These are phyloP conservation scores for Penicillium malachiteum DNA, from an alignment of 495 filamentous ascomycete species.

Conservation along the genomic window DNA sequence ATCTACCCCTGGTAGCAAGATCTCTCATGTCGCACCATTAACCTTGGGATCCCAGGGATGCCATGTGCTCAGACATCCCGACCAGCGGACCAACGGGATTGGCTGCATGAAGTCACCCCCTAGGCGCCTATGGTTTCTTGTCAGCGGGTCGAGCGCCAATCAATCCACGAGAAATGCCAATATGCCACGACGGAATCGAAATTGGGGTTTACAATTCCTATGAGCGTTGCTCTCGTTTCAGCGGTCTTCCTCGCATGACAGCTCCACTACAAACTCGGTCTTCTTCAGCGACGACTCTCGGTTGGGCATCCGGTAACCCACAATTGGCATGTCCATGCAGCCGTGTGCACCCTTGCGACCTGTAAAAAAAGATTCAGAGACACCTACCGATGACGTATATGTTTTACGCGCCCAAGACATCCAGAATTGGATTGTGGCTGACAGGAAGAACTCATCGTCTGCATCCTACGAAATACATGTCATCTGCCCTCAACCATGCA, in stretches of 20 bases:
- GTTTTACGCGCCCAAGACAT: not conserved
- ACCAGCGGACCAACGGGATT: constrained; percentile 8
- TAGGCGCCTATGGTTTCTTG: constrained; percentile 18
- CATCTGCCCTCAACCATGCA: too few relatives aligned
- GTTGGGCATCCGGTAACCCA: not conserved
- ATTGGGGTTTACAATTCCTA: constrained; percentile 9
- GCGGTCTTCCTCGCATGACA: constrained; percentile 8
- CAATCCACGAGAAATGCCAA: constrained; percentile 8
- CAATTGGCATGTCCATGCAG: constrained; percentile 14
- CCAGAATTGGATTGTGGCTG: not conserved
- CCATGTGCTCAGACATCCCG: constrained; percentile 7
- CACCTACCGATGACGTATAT: constrained; percentile 12
- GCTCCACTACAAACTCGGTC: constrained; percentile 10
- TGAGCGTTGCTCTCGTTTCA: constrained; percentile 15
- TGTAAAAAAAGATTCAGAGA: constrained; percentile 3
- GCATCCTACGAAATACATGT: too few relatives aligned
- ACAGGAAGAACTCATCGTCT: not conserved
- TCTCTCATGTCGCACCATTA: constrained; percentile 15
- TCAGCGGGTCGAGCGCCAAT: constrained; percentile 18
- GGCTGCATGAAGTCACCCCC: constrained; percentile 6
- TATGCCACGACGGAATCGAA: constrained; percentile 7
- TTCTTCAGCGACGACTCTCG: not conserved
- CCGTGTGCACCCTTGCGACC: constrained; percentile 11
- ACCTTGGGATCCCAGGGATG: constrained; percentile 1
- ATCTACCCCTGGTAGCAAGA: not conserved